Evolutionary conservation across 768 basidiomycete species (phyloP).

Genomic region (Calocybe gangraenosa): DNA sequence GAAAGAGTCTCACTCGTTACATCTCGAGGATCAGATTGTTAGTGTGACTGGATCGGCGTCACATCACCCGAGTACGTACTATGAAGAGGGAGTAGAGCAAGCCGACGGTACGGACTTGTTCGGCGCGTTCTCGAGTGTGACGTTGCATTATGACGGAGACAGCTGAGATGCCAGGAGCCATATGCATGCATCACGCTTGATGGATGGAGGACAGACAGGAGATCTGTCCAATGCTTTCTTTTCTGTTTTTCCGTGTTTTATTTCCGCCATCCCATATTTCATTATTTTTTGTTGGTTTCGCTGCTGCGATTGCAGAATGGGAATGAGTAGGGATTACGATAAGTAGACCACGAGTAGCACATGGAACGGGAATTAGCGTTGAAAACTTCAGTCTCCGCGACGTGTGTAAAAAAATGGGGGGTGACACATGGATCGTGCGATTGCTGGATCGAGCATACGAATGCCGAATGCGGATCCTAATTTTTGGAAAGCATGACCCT

Average conservation of each 20-base stretch:
- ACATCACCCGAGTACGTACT: slow-evolving; percentile 30
- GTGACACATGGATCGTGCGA: slow-evolving; percentile 12
- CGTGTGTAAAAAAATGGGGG: slow-evolving; percentile 15
- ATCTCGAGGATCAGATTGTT: slow-evolving; percentile 68
- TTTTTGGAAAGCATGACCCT: slow-evolving; percentile 20
- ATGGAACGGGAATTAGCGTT: background rate
- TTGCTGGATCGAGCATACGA: slow-evolving; percentile 15
- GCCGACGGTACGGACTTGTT: slow-evolving; percentile 65
- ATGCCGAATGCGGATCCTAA: slow-evolving; percentile 23
- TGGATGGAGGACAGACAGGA: slow-evolving; percentile 6
- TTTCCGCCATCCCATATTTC: background rate
- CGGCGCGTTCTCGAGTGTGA: slow-evolving; percentile 87
- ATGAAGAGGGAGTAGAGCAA: slow-evolving; percentile 23
- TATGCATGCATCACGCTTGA: slow-evolving; percentile 9
- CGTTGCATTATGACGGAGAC: slow-evolving; percentile 81
- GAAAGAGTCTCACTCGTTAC: slow-evolving; percentile 87
- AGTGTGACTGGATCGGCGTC: slow-evolving; percentile 27
- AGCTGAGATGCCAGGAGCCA: slow-evolving; percentile 22
- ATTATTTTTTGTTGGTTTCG: background rate
- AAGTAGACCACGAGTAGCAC: no score
- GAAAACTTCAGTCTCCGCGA: slow-evolving; percentile 19
- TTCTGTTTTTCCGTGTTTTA: slow-evolving; percentile 1
- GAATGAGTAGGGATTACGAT: no score
- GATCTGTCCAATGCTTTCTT: slow-evolving; percentile 7
- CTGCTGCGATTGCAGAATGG: no score